Base-by-base conservation (phyloP, 2,329 filamentous ascomycete species). In the Fusarium pseudonygamai region DNA sequence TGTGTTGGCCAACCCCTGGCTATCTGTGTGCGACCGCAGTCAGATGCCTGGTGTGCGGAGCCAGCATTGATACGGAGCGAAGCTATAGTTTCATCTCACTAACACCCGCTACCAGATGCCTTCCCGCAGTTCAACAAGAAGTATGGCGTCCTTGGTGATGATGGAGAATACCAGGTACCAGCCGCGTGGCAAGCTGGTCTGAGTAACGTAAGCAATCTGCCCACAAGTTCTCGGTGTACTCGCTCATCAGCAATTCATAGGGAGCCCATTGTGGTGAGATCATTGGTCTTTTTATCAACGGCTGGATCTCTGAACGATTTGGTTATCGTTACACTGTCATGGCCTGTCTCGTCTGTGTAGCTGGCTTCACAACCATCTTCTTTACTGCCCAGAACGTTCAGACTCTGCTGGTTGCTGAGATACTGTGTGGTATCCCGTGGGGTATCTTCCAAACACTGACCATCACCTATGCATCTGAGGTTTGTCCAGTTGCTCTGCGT, bases 401-500 rank as follows among this genome's bases (percentile, higher is more conserved):
- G 69, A 85, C 87, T 7, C 84, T 92, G 26, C 85, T 92, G 40
- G 87, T 86, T 7, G 90, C 88, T 34, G 89, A 92, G 78, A 87
- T 92, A 42, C 83, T 92, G 6, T 90, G 88, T 74, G 91, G 90
- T 57, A 87, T 91, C 47, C 88, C 89, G 0, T 90, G 88, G 86
- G 87, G 87, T n/a, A 86, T 89, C 63, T 88, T 91, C 80, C 87
- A 89, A 78, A 84, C 85, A 36, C 81, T 90, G 42, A 88, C 87
- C 71, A 87, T 90, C 69, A 90, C 91, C 2, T 93, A 93, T 76
- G 91, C 91, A 36, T 90, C 90, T 61, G 92, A 93, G 78, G 92
- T 94, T 66, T 93, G 91, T 78, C 92, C 92, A 7, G 88, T 94
- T 12, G 89, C 91, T 50, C 86, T 94, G 59, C 89, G 92, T 69